phyloP scores from a whole-genome alignment of 2,329 filamentous ascomycete genomes.

The Annulohypoxylon truncatum region DNA sequence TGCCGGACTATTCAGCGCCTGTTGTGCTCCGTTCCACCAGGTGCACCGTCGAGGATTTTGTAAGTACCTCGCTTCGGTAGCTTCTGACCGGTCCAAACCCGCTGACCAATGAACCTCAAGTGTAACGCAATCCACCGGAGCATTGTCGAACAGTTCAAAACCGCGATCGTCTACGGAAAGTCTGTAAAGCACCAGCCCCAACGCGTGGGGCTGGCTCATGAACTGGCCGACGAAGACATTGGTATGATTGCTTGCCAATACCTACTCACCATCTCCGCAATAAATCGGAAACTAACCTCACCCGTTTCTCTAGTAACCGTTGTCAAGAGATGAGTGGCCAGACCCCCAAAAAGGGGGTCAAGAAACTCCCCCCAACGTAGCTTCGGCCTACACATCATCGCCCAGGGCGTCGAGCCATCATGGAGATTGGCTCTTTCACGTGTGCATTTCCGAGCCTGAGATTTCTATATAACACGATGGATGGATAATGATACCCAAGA shows the following conservation, averaged over 20 bases:
- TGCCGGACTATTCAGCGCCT: slow-evolving; percentile 91
- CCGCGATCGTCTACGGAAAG: slow-evolving; percentile 95
- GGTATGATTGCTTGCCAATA: slow-evolving; percentile 63
- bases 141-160: slow-evolving; percentile 95
- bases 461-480: slow-evolving; percentile 41
- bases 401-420: slow-evolving; percentile 27
- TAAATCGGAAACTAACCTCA: slow-evolving; percentile 44
- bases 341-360: slow-evolving; percentile 36
- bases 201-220: slow-evolving; percentile 88
- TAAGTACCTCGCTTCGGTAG: slow-evolving; percentile 63
- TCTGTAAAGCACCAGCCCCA: slow-evolving; percentile 99
- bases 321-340: slow-evolving; percentile 70
- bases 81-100: slow-evolving; percentile 40
- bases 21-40: slow-evolving; percentile 86
- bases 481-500: slow-evolving; percentile 37
- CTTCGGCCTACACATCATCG: slow-evolving; percentile 42
- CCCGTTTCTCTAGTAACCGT: slow-evolving; percentile 65
- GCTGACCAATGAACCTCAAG: slow-evolving; percentile 63
- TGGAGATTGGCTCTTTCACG: slow-evolving; percentile 32
- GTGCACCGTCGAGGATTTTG: slow-evolving; percentile 96
- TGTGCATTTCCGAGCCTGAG: slow-evolving; percentile 42
- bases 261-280: slow-evolving; percentile 17
- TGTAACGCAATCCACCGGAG: slow-evolving; percentile 97
- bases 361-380: slow-evolving; percentile 41
- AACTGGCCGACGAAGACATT: slow-evolving; percentile 96